Conservation (phyloP, 192 early-diverging fungal genomes). For the Irineochytrium annulatum region DNA sequence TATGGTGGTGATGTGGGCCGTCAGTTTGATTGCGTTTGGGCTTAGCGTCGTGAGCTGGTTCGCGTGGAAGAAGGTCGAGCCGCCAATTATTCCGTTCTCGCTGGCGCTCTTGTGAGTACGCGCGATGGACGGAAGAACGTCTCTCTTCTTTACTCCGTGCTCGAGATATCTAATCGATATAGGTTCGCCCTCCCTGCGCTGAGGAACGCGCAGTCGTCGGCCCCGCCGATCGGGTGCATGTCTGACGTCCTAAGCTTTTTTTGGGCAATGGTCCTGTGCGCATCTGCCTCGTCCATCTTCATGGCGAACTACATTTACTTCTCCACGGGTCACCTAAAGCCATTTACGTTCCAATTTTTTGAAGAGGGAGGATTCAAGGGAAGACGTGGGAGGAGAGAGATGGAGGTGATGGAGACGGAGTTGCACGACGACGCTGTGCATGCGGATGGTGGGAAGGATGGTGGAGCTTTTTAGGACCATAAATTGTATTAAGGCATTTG, state of each 20-base stretch:
- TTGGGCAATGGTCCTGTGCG: conserved; percentile 9
- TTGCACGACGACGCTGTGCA: no score
- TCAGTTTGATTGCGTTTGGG: not conserved
- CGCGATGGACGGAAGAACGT: no score
- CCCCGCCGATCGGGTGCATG: conserved; percentile 21
- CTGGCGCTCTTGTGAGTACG: not conserved
- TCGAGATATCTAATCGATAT: not conserved
- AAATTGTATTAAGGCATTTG: no score
- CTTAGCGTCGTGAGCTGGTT: not conserved
- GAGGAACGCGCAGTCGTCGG: conserved; percentile 20
- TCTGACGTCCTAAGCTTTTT: conserved; percentile 11
- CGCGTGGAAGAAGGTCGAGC: conserved; percentile 2
- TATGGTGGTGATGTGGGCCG: not conserved
- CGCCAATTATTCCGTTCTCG: not conserved
- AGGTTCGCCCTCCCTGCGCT: conserved; percentile 23
- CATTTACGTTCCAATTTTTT: no score
- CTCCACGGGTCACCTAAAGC: no score
- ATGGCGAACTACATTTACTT: conserved; percentile 11
- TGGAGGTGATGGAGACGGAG: no score
- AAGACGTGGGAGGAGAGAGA: no score
- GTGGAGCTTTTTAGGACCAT: no score
- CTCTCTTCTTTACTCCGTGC: not conserved
- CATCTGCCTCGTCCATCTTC: conserved; percentile 1
- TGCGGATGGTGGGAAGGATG: no score
- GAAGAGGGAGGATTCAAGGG: no score